Percentiles rank a stretch among this genome's conserved stretches.
Evolutionary conservation across 768 basidiomycete genomes (phyloP).

Genomic region (Xerocomellus amylosporus): DNA sequence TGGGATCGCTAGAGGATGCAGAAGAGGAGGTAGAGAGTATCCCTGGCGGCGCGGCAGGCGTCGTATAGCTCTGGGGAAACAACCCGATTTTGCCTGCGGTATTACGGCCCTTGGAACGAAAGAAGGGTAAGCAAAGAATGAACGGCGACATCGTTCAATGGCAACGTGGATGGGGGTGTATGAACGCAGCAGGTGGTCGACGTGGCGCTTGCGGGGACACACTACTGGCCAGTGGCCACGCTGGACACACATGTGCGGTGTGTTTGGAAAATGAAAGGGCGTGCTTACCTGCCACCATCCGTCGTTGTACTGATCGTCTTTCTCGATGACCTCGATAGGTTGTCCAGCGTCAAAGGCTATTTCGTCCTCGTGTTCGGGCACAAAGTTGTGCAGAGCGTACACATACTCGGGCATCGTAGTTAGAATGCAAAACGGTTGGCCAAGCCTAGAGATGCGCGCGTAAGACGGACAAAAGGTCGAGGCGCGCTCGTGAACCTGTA

Average conservation of each 20-base stretch:
- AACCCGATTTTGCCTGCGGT: slow-evolving; percentile 78
- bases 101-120: slow-evolving; percentile 69
- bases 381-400: slow-evolving; percentile 84
- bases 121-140: slow-evolving; percentile 23
- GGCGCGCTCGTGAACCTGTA: background rate
- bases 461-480: background rate
- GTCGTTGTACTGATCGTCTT: slow-evolving; percentile 88
- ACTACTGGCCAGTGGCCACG: slow-evolving; percentile 8
- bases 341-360: slow-evolving; percentile 83
- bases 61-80: slow-evolving; percentile 89
- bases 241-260: background rate
- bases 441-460: background rate
- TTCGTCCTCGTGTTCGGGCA: slow-evolving; percentile 94
- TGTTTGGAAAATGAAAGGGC: slow-evolving; percentile 10
- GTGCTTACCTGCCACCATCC: slow-evolving; percentile 87
- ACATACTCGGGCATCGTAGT: slow-evolving; percentile 74
- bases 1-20: slow-evolving; percentile 24
- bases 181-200: slow-evolving; percentile 4
- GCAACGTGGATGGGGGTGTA: slow-evolving; percentile 16
- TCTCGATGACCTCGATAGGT: slow-evolving; percentile 85
- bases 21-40: slow-evolving; percentile 27
- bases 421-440: background rate
- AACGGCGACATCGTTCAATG: slow-evolving; percentile 22
- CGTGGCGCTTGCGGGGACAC: slow-evolving; percentile 3
- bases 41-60: slow-evolving; percentile 47